Evolutionary conservation across 352 stramenopile species (phyloP).

Genomic region (Peronospora belbahrii): DNA sequence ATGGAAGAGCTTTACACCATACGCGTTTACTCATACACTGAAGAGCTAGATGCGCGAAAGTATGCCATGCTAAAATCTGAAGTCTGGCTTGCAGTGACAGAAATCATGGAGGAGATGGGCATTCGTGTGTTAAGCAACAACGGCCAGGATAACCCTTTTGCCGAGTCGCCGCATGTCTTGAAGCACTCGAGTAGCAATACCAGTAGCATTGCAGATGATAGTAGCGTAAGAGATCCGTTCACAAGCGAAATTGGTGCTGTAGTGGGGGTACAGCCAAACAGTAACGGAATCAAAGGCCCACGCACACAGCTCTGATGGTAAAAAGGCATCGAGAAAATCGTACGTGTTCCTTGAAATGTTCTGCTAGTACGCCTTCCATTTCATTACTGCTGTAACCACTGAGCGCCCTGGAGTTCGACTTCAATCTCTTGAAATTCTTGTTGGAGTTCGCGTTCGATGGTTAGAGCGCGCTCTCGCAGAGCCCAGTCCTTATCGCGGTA

Average conservation of each 20-base stretch:
- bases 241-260: constrained; percentile 49
- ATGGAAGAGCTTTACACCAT: constrained; percentile 83
- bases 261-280: constrained; percentile 30
- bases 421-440: constrained; percentile 50
- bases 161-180: constrained; percentile 28
- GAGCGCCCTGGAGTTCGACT: constrained; percentile 21
- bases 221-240: constrained; percentile 38
- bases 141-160: constrained; percentile 30
- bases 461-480: constrained; percentile 40
- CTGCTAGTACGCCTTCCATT: constrained; percentile 1
- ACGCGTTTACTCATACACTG: constrained; percentile 82
- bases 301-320: constrained; percentile 34
- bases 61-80: constrained; percentile 86
- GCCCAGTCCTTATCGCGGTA: constrained; percentile 32
- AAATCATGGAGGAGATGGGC: constrained; percentile 82
- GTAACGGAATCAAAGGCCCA: constrained; percentile 21
- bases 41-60: constrained; percentile 80
- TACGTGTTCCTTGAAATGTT: constrained; percentile 17
- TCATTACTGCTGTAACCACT: constrained; percentile 27
- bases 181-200: constrained; percentile 20
- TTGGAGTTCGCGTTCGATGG: constrained; percentile 58
- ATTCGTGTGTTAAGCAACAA: constrained; percentile 48
- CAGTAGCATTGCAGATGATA: constrained; percentile 15
- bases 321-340: constrained; percentile 1
- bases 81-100: constrained; percentile 83